Evolutionary conservation across 495 filamentous ascomycete genomes (phyloP).

Genomic region (Durotheca rogersii): DNA sequence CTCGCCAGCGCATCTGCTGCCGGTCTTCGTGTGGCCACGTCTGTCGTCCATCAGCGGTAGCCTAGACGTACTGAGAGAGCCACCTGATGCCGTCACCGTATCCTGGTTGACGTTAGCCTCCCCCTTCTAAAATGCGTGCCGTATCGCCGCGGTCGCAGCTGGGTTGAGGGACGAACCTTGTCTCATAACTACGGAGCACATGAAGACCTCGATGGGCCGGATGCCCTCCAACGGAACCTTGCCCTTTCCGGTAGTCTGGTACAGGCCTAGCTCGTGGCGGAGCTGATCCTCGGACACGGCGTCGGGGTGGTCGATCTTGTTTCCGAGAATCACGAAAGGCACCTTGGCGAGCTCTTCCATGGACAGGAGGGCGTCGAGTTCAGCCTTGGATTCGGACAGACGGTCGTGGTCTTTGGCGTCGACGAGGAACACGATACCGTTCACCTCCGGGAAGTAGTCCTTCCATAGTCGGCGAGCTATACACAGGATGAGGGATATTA

Average conservation of each 20-base stretch:
- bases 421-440: slow-evolving; percentile 95
- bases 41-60: not conserved
- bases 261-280: slow-evolving; percentile 83
- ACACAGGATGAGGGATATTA: not conserved
- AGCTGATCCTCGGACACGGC: slow-evolving; percentile 94
- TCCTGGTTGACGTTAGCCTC: slow-evolving; percentile 37
- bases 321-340: slow-evolving; percentile 91
- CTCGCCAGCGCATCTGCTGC: slow-evolving; percentile 9
- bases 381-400: slow-evolving; percentile 89
- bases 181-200: slow-evolving; percentile 98
- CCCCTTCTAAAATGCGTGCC: too few species aligned
- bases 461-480: slow-evolving; percentile 94
- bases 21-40: slow-evolving; percentile 6
- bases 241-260: slow-evolving; percentile 97
- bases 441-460: slow-evolving; percentile 98
- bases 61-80: slow-evolving; percentile 76
- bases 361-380: slow-evolving; percentile 88
- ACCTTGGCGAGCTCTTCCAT: slow-evolving; percentile 95
- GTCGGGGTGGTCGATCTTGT: slow-evolving; percentile 98
- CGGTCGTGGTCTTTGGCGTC: slow-evolving; percentile 96
- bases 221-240: slow-evolving; percentile 94
- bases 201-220: slow-evolving; percentile 95
- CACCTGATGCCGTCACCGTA: slow-evolving; percentile 80
- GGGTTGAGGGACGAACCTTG: slow-evolving; percentile 67
- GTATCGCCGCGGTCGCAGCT: too few species aligned